Evolutionary conservation across 768 basidiomycete genomes (phyloP).

Genomic region (Pulveroboletus sp.): DNA sequence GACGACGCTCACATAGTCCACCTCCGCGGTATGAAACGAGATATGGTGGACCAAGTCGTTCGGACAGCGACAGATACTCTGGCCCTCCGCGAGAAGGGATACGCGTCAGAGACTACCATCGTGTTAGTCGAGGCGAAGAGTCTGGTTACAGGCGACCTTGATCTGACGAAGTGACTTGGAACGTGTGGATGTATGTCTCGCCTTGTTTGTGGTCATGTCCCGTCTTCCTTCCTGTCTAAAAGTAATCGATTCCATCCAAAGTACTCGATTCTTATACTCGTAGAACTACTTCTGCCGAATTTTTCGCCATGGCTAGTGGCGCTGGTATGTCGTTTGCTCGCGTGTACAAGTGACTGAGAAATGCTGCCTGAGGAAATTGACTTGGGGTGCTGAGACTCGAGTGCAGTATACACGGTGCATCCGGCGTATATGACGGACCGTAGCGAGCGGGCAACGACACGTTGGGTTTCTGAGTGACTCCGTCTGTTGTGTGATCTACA

Average conservation of each 20-base stretch:
- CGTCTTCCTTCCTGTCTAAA: background rate
- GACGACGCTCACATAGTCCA: conserved; percentile 71
- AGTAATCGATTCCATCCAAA: background rate
- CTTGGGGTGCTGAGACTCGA: background rate
- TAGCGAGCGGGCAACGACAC: too few relatives aligned
- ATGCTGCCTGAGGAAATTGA: background rate
- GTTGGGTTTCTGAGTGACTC: too few relatives aligned
- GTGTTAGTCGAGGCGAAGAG: conserved; percentile 31
- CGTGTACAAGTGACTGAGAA: conserved; percentile 3
- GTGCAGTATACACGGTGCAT: too few relatives aligned
- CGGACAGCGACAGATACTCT: conserved; percentile 48
- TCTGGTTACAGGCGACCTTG: conserved; percentile 27
- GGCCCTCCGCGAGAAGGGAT: conserved; percentile 30
- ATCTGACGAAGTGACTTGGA: conserved; percentile 6
- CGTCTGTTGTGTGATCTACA: too few relatives aligned
- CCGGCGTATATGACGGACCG: too few relatives aligned
- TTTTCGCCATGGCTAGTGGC: conserved; percentile 1
- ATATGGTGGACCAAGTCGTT: conserved; percentile 42
- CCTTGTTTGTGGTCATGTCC: conserved; percentile 1
- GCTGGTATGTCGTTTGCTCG: conserved; percentile 4
- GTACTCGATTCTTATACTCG: conserved; percentile 7
- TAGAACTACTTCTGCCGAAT: background rate
- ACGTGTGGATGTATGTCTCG: conserved; percentile 6
- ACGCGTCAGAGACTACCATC: conserved; percentile 38
- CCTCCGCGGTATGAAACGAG: conserved; percentile 48